Base-by-base conservation (phyloP, 139 green algal species). In the Parachlorella kessleri region DNA sequence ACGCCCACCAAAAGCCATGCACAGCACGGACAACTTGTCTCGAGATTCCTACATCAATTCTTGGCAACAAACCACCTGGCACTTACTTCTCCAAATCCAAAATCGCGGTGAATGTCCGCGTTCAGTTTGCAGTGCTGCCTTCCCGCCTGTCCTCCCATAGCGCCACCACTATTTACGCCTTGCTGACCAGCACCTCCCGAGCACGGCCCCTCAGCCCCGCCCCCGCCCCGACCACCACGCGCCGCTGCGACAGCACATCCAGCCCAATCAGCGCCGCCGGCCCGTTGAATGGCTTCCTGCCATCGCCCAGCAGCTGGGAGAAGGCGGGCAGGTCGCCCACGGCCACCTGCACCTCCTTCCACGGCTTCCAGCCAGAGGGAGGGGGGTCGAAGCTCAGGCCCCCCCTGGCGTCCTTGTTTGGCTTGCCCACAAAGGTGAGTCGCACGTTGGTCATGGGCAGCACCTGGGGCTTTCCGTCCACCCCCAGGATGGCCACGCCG, bases 271-370 rank as follows among this genome's bases (percentile, higher is more conserved):
- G 42, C 26, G 66, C 66, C 1, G 75, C 75, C 1, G 75, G 75
- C 8, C 75, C 75, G 2, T 66, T 40, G 53, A 70, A 81, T 0
- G 75, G 75, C 35, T 28, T 75, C 37, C 35, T 66, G 30, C 75
- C 75, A 23, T 81, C 75, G 24, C 63, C 66, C 28, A 81, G n/a
- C 10, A 81, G 33, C 36, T 63, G 36, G 3, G 42, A 38, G n/a
- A 81, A 81, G 0, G 39, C 75, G 9, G 75, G 75, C 1, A 81
- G 75, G 35, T 81, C 75, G 42, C 66, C 75, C 42, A 81, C 75
- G 1, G 66, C 75, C 1, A 35, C 75, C 26, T 24, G 10, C 33
- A 81, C 66, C 8, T 65, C 41, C 36, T 42, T 24, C 75, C 75
- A 81, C 2, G 75, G 66, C 35, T 33, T 30, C 75, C 75, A 81